phyloP scores from a whole-genome alignment of 106 monocot genomes.

The Dioscorea alata region DNA sequence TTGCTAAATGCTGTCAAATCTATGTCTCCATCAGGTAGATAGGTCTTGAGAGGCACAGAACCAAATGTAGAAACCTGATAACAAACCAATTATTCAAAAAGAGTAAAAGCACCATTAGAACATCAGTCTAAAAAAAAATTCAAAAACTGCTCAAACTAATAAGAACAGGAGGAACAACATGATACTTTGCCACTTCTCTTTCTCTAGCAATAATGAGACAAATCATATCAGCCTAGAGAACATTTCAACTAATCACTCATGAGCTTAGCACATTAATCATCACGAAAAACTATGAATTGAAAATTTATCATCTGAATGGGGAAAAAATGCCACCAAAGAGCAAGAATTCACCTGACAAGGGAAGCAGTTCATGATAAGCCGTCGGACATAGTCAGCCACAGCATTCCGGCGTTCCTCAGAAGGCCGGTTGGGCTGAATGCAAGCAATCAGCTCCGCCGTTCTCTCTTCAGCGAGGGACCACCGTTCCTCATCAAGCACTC shows the following conservation, averaged over 20 bases:
- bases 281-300: no score
- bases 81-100: no score
- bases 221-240: no score
- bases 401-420: constrained; percentile 74
- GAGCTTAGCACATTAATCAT: no score
- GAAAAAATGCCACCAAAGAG: no score
- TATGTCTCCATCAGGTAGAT: constrained; percentile 97
- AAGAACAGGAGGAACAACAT: no score
- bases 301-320: no score
- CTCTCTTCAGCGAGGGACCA: neutral
- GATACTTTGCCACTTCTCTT: no score
- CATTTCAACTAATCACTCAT: no score
- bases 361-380: constrained; percentile 59
- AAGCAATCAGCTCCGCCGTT: neutral
- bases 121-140: no score
- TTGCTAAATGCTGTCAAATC: constrained; percentile 76
- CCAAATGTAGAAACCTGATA: constrained; percentile 92
- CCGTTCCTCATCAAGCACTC: neutral
- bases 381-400: constrained; percentile 61
- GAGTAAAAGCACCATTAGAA: neutral
- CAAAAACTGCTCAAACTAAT: no score
- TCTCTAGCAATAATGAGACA: no score
- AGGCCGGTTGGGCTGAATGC: constrained; percentile 4
- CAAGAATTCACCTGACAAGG: constrained; percentile 53
- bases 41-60: constrained; percentile 95